phyloP scores from a whole-genome alignment of 208 protist genomes.

The Wallacemonas collosoma region DNA sequence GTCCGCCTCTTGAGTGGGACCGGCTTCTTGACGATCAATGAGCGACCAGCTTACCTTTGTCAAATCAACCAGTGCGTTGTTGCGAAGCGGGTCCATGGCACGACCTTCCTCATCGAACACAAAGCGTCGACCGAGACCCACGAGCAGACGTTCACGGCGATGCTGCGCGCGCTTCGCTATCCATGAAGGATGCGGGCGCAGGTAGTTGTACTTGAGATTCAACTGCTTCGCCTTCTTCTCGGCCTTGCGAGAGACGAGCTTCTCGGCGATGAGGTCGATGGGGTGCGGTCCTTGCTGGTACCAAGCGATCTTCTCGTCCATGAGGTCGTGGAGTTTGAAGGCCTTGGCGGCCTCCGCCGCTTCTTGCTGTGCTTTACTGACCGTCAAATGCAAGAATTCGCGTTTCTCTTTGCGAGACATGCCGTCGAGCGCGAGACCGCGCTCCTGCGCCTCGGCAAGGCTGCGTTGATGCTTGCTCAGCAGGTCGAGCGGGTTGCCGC shows the following conservation, averaged over 20 bases:
- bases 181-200: constrained; percentile 87
- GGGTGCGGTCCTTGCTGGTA: constrained; percentile 90
- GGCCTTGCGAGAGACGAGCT: constrained; percentile 78
- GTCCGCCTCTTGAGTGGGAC: neutral
- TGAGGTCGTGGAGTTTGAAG: constrained; percentile 80
- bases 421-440: constrained; percentile 74
- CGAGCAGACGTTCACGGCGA: constrained; percentile 65
- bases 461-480: constrained; percentile 80
- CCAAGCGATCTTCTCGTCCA: constrained; percentile 85
- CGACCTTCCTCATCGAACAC: constrained; percentile 64
- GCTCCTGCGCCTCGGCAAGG: constrained; percentile 54
- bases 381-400: constrained; percentile 71
- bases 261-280: constrained; percentile 86
- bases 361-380: constrained; percentile 62
- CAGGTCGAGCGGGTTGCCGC: constrained; percentile 37
- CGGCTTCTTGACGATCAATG: neutral
- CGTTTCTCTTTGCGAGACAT: constrained; percentile 86
- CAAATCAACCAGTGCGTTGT: constrained; percentile 35
- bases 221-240: constrained; percentile 82
- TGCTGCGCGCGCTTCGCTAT: constrained; percentile 66
- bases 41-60: constrained; percentile 35
- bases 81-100: constrained; percentile 55
- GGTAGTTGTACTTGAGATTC: constrained; percentile 85
- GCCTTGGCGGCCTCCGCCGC: constrained; percentile 37
- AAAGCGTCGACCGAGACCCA: constrained; percentile 67